Evolutionary conservation across 495 filamentous ascomycete genomes (phyloP).

Genomic region (Articulospora tetracladia): DNA sequence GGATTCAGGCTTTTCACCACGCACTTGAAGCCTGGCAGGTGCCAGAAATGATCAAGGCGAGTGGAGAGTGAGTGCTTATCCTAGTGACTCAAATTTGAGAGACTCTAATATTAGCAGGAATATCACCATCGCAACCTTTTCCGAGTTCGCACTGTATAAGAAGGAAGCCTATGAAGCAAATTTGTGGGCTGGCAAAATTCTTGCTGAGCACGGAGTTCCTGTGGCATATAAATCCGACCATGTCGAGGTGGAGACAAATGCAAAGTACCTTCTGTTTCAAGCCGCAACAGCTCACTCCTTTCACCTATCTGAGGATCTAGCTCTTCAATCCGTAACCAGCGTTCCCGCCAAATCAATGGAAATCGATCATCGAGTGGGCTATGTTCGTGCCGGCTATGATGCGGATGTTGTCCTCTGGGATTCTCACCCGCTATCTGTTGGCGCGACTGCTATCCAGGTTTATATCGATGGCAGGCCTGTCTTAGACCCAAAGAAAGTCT

Average conservation of each 20-base stretch:
- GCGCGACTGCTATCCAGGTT: constrained; percentile 57
- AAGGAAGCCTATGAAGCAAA: constrained; percentile 56
- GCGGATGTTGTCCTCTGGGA: constrained; percentile 67
- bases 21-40: constrained; percentile 58
- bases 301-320: constrained; percentile 55
- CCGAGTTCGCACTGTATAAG: constrained; percentile 63
- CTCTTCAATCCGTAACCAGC: constrained; percentile 56
- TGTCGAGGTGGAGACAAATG: constrained; percentile 31
- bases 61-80: constrained; percentile 29
- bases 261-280: constrained; percentile 46
- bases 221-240: constrained; percentile 48
- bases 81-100: background rate
- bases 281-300: constrained; percentile 58
- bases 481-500: constrained; percentile 40
- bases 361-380: constrained; percentile 55
- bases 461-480: constrained; percentile 60
- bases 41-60: constrained; percentile 50
- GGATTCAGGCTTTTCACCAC: constrained; percentile 59
- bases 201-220: constrained; percentile 54
- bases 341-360: constrained; percentile 57
- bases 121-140: constrained; percentile 51
- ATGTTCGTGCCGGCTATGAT: constrained; percentile 58
- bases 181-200: constrained; percentile 55
- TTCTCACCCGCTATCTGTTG: constrained; percentile 56
- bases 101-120: constrained; percentile 14